Evolutionary conservation across 1,139 yeast genomes (phyloP).

Genomic region (Casaregolazyma lundiana): DNA sequence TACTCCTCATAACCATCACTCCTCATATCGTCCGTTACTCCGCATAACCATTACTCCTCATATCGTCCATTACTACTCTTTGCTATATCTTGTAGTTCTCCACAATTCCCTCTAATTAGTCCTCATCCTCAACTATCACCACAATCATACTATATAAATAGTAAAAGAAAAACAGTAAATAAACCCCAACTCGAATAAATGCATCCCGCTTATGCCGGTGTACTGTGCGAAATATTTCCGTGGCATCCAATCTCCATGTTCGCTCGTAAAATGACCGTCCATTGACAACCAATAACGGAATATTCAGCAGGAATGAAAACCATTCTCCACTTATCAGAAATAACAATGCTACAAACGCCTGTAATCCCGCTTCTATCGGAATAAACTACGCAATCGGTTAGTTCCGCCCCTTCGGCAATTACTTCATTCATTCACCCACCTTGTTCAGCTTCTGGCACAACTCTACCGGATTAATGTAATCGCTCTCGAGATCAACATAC

Average conservation of each 20-base stretch:
- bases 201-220: constrained; percentile 85
- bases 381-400: constrained; percentile 42
- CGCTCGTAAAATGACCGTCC: constrained; percentile 62
- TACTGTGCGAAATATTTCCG: constrained; percentile 89
- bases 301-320: constrained; percentile 75
- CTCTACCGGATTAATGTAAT: constrained; percentile 91
- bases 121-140: constrained; percentile 51
- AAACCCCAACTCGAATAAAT: constrained; percentile 81
- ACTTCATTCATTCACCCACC: constrained; percentile 16
- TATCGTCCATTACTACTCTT: neutral
- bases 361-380: constrained; percentile 78
- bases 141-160: constrained; percentile 91
- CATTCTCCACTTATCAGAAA: constrained; percentile 80
- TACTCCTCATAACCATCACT: too few relatives aligned
- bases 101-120: neutral
- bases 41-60: too few relatives aligned
- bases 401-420: neutral
- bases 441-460: constrained; percentile 79
- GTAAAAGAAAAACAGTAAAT: constrained; percentile 81
- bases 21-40: too few relatives aligned
- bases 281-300: constrained; percentile 77
- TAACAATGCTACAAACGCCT: constrained; percentile 60
- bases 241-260: constrained; percentile 83
- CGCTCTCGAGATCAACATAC: constrained; percentile 85
- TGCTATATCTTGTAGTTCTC: neutral